A percentile compares a stretch with the other conserved stretches of the same genome.
Evolutionary conservation across 768 basidiomycete genomes (phyloP).

Genomic region (Coprinopsis cinerea): DNA sequence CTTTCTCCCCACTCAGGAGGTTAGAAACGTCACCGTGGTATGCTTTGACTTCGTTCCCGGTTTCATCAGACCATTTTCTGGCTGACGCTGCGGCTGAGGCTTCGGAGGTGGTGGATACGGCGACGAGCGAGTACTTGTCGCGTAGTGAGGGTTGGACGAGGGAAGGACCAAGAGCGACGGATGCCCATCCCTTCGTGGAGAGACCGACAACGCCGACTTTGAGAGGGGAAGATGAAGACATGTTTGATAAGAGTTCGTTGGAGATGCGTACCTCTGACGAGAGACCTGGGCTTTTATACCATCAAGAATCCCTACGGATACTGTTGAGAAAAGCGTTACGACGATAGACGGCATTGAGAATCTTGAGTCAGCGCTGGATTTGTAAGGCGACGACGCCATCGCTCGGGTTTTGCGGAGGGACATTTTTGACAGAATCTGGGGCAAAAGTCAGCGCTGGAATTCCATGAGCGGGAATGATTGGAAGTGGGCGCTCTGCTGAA

Average conservation of each 20-base stretch:
- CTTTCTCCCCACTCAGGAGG: constrained; percentile 13
- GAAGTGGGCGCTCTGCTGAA: no score
- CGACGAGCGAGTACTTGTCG: constrained; percentile 20
- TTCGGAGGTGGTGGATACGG: constrained; percentile 25
- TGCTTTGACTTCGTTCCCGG: constrained; percentile 21
- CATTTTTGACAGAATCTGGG: no score
- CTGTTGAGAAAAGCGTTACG: no score
- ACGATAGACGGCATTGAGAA: no score
- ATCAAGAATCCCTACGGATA: no score
- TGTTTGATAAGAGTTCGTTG: background rate
- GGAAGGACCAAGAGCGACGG: constrained; percentile 16
- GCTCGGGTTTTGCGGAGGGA: no score
- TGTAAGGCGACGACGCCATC: no score
- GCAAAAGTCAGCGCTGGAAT: no score
- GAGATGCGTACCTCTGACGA: no score
- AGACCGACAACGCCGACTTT: constrained; percentile 26
- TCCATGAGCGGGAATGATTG: no score
- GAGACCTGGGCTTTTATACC: no score
- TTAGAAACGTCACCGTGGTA: constrained; percentile 23
- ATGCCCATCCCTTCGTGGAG: constrained; percentile 25
- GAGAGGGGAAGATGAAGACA: constrained; percentile 9
- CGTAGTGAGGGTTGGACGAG: constrained; percentile 13
- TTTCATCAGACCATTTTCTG: constrained; percentile 19
- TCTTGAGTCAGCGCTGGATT: no score
- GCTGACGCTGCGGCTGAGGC: constrained; percentile 24